phyloP scores from a whole-genome alignment of 805 yeast genomes.

The Metschnikowia santaceciliae region DNA sequence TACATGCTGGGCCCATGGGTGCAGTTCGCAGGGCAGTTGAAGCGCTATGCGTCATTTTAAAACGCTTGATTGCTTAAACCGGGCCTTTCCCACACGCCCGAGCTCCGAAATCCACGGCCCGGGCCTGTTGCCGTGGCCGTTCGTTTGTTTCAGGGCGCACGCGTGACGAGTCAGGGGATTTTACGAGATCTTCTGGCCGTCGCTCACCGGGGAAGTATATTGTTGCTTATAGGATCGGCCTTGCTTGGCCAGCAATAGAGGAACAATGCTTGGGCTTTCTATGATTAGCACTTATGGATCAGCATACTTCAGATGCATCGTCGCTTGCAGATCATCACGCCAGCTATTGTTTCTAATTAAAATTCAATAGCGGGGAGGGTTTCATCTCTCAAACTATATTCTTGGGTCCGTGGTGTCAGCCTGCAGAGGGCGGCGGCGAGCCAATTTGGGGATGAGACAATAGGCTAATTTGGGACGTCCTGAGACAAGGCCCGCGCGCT shows the following conservation, averaged over 20 bases:
- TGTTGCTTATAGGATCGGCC: too few species aligned
- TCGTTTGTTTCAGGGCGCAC: background rate
- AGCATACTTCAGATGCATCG: too few species aligned
- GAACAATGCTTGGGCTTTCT: too few species aligned
- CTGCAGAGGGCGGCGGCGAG: background rate
- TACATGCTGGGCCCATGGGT: background rate
- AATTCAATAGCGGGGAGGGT: too few species aligned
- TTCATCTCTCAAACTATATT: background rate
- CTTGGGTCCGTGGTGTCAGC: background rate
- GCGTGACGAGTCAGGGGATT: background rate
- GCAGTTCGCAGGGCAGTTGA: background rate
- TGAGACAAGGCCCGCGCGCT: background rate
- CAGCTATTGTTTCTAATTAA: background rate
- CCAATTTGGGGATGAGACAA: background rate
- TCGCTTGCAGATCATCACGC: too few species aligned
- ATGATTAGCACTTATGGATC: too few species aligned
- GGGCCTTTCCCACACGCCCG: background rate
- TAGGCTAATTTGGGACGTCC: background rate
- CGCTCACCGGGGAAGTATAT: too few species aligned
- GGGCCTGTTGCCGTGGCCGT: background rate
- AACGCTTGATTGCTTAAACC: background rate
- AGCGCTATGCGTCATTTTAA: background rate
- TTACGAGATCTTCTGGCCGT: background rate
- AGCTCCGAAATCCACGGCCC: background rate
- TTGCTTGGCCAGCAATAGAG: too few species aligned